Conservation (phyloP, 2,329 filamentous ascomycete genomes). For the Cladosporium phlei region DNA sequence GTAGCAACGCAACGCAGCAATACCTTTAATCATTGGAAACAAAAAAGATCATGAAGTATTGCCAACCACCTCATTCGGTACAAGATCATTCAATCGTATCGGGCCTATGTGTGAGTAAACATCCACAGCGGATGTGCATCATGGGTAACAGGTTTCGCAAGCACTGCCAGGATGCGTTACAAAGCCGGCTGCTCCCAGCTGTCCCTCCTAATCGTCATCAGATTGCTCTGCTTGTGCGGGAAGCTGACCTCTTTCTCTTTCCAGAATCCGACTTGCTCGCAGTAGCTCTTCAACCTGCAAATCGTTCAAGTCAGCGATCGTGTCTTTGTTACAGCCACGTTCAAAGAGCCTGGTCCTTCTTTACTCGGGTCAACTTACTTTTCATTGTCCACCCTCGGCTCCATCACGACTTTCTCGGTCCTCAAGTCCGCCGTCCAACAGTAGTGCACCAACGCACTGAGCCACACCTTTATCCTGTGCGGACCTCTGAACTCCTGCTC, state of each 20-base stretch:
- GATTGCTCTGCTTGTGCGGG: conserved; percentile 86
- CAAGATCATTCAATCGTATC: too few relatives aligned
- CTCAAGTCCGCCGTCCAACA: conserved; percentile 71
- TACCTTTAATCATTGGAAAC: too few relatives aligned
- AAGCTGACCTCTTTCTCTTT: conserved; percentile 84
- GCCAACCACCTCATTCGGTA: too few relatives aligned
- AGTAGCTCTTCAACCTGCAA: conserved; percentile 62
- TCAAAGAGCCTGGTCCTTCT: too few relatives aligned
- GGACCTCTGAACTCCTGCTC: conserved; percentile 85
- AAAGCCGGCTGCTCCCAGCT: conserved; percentile 65
- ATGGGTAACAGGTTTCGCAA: too few relatives aligned
- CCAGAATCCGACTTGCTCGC: conserved; percentile 71
- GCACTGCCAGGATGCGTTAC: too few relatives aligned
- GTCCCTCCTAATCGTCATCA: conserved; percentile 75
- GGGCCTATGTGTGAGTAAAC: too few relatives aligned
- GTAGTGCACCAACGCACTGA: conserved; percentile 83
- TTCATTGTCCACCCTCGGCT: conserved; percentile 85
- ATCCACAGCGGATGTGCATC: too few relatives aligned
- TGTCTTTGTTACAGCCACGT: too few relatives aligned
- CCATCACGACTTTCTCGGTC: conserved; percentile 77
- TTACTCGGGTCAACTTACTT: conserved; percentile 61
- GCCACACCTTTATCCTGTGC: conserved; percentile 72
- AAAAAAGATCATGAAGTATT: too few relatives aligned
- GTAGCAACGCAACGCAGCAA: too few relatives aligned
- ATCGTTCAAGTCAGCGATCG: not conserved